These are phyloP conservation scores for Lactarius hatsudake DNA, from an alignment of 768 basidiomycete genomes.

Conservation along the genomic window DNA sequence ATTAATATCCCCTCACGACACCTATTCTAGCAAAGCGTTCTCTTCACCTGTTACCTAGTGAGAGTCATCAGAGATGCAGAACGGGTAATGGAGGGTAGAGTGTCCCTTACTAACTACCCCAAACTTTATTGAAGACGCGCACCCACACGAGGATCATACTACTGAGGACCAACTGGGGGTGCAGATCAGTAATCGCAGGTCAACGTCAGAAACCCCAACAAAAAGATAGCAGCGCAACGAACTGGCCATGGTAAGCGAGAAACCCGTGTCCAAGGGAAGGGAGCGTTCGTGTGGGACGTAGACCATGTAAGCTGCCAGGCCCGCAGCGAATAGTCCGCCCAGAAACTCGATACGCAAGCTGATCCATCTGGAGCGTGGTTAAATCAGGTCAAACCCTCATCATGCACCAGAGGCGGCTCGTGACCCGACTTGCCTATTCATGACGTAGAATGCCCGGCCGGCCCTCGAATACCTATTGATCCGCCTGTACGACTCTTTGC, in stretches of 20 bases:
- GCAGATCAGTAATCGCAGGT: neutral
- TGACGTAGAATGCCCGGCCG: conserved; percentile 44
- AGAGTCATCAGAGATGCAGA: neutral
- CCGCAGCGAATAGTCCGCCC: conserved; percentile 48
- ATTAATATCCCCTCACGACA: neutral
- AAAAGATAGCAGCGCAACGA: conserved; percentile 5
- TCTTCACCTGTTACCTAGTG: conserved; percentile 33
- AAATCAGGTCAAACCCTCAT: neutral
- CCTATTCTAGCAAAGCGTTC: conserved; percentile 27
- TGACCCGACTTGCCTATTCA: conserved; percentile 39
- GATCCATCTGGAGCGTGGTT: conserved; percentile 40
- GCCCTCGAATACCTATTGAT: conserved; percentile 49
- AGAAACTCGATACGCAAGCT: conserved; percentile 53
- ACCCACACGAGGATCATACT: conserved; percentile 52
- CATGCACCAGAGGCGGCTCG: neutral
- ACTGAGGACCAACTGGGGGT: conserved; percentile 47
- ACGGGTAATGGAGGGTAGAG: conserved; percentile 34
- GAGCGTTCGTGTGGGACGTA: conserved; percentile 40
- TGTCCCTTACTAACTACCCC: conserved; percentile 41
- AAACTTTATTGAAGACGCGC: conserved; percentile 43
- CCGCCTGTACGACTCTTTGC: conserved; percentile 41
- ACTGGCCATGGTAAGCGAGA: conserved; percentile 45
- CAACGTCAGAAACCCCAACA: too few species aligned
- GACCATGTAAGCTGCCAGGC: conserved; percentile 52
- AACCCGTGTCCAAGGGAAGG: conserved; percentile 39